Conservation (phyloP, 257 asterid species). For the Nicotiana sylvestris region DNA sequence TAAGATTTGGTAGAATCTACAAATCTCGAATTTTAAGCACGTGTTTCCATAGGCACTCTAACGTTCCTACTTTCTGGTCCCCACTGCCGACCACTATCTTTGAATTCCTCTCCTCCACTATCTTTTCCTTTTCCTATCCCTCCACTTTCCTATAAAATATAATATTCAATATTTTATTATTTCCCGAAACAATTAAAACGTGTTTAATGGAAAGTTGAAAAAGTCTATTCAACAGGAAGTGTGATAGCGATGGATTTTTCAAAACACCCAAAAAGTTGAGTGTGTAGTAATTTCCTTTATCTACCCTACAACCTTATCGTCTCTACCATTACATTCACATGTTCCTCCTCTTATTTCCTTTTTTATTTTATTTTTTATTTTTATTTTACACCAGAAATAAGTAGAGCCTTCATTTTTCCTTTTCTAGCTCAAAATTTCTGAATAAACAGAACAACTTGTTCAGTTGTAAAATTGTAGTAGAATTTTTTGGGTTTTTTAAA, state of each 20-base stretch:
- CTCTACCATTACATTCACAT: slow-evolving; percentile 3
- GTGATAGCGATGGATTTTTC: background rate
- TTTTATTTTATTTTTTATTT: background rate
- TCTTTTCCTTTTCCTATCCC: background rate
- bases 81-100: background rate
- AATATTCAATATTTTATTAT: background rate
- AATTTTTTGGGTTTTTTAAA: background rate
- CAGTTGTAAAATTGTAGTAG: background rate
- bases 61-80: background rate
- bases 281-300: background rate
- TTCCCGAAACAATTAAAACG: background rate
- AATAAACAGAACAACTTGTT: background rate
- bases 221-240: background rate
- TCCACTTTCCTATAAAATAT: background rate
- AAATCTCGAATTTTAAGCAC: background rate
- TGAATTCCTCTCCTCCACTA: background rate
- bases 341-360: background rate
- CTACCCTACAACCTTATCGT: background rate
- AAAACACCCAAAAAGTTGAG: background rate
- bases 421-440: background rate
- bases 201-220: background rate
- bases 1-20: background rate
- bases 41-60: background rate
- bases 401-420: background rate
- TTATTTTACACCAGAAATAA: background rate